Base-by-base conservation (phyloP, 148 eudicot genomes). In the Chenopodium quinoa region DNA sequence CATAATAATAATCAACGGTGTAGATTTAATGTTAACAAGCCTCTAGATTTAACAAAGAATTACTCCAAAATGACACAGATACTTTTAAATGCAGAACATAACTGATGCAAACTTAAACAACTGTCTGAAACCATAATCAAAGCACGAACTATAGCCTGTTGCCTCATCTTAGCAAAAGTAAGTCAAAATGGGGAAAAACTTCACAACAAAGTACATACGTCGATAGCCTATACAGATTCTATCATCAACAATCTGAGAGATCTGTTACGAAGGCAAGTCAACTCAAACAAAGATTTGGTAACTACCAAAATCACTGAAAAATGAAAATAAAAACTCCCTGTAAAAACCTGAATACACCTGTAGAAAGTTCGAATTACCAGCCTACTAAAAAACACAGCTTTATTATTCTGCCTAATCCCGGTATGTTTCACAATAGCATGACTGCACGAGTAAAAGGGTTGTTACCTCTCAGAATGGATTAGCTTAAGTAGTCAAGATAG, bases 401-500 rank as follows among this genome's bases (percentile, higher is more conserved):
- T 84, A 84, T 84, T 84, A 76, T 68, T 29, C 54, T 69, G 50
- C 7, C 80, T 73, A 66, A 67, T 44, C 65, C 32, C 48, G 4
- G 46, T 14, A 48, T 70, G 40, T 31, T 71, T n/a, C 1, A 31
- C 31, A 78, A 22, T 9, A 71, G 74, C 64, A 70, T 46, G 50
- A 48, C 37, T 34, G 52, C 2, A 48, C 2, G 14, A 47, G 48
- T 46, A 71, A 47, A 78, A 31, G 66, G 80, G 72, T n/a, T 25
- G 78, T 78, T 48, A 70, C 83, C 52, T 81, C 27, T 29, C 9
- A 64, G 62, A 14, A 66, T 56, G 62, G 71, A 46, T 56, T 16
- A 14, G 50, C 46, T 87, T 84, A 94, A 77, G 94, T 92, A 11
- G 97, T 94, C 54, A 94, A 89, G 82, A 92, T 94, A 22, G 97